Base-by-base conservation (phyloP, 139 green algal genomes). In the Diplosphaera chodatii region DNA sequence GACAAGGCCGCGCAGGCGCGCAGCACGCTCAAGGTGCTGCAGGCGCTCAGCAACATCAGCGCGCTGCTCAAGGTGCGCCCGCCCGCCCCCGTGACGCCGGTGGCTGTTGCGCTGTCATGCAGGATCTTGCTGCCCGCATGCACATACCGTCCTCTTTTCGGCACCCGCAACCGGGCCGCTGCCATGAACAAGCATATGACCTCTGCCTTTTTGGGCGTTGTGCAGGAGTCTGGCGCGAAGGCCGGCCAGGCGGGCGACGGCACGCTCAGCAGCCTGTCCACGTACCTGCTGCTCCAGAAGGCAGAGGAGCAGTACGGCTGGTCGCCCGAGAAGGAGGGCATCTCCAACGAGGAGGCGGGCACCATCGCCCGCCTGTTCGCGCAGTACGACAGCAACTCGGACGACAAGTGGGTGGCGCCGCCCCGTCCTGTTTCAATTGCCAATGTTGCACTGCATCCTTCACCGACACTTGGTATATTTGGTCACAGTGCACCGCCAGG, bases 181-280 rank as follows among this genome's bases (percentile, higher is more conserved):
- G n/a, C n/a, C n/a, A n/a, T n/a, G n/a, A n/a, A n/a, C n/a, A n/a
- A n/a, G n/a, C n/a, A n/a, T n/a, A n/a, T n/a, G n/a, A 23, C 28
- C 64, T 15, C 18, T 55, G 33, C 33, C 15, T 27, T 13, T 41
- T 28, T 34, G 28, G 15, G 40, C 15, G 13, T 23, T 56, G 55
- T 0, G 18, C 55, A 77, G 62, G 63, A 77, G 40, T n/a, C 41
- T 37, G 34, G 37, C 2, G 70, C 25, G 4, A 27, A 56, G 63
- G 29, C 32, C 22, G 33, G 15, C 16, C 40, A 32, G 55, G 70
- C 34, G 32, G 25, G 22, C 55, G 77, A 55, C 71, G 74, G 34
- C 72, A 88, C 78, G n/a, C 80, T 96, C 34, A 69, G 74, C 25
- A 91, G 91, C 77, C 81, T 96, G 55, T 85, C 77, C 0, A 87